Base-by-base conservation (phyloP, 225 moss, liverwort and hornwort genomes). In the Ulota crispa region DNA sequence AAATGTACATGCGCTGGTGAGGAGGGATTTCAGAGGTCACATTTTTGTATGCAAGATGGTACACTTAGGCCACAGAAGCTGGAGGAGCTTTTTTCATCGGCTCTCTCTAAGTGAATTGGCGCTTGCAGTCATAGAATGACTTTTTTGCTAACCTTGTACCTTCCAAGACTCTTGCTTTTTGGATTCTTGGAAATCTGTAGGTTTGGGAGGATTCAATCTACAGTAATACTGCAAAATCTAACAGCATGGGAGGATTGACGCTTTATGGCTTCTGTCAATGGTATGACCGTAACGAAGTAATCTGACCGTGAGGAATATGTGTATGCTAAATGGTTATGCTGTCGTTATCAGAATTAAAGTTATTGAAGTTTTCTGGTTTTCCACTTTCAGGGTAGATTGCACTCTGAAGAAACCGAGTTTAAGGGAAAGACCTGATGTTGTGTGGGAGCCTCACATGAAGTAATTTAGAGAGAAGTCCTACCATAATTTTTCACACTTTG, bases 31-130 rank as follows among this genome's bases (percentile, higher is more conserved):
- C 54, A 42, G 34, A 61, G 67, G n/a, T 42, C 42, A 36, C 60
- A 55, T 60, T 77, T 62, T 53, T 73, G 43, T 68, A 57, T 87
- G 60, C 87, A 96, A 95, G 93, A 96, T 90, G 92, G 93, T 84
- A 92, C 95, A 53, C 95, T 96, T 61, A 91, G 90, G 30, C 81
- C 90, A 30, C 93, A 92, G 85, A 95, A 96, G 77, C 85, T 97
- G 76, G 96, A 97, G 78, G 96, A 97, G 69, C 90, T 97, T 66
- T 97, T 97, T 66, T 95, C 93, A 34, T 91, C 93, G 75, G 93
- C 96, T 34, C 96, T 95, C 63, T 93, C 92, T 16, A 97, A 87
- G 95, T 95, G 76, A 72, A 68, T 60, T 69, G 41, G 77, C 20
- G 11, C 21, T 56, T 76, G 27, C 80, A 60, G 65, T 30, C n/a